Conservation (phyloP, 176 grass and related monocot genomes). For the Paspalum vaginatum region DNA sequence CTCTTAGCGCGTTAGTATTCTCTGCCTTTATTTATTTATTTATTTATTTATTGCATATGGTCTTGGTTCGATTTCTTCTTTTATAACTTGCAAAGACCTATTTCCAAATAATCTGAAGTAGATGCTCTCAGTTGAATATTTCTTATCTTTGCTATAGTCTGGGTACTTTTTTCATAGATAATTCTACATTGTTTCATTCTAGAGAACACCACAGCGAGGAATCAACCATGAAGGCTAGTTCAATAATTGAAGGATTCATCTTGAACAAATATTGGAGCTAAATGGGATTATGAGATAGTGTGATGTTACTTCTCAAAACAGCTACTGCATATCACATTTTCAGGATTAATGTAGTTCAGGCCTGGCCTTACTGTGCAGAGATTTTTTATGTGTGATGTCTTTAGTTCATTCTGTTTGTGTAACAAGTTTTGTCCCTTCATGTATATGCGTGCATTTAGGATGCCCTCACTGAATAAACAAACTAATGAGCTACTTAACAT, state of each 20-base stretch:
- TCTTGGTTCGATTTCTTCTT: constrained; percentile 8
- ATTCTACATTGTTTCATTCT: constrained; percentile 14
- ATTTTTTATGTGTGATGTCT: neutral
- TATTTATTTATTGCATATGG: neutral
- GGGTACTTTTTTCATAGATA: constrained; percentile 20
- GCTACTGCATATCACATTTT: neutral
- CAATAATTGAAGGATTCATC: neutral
- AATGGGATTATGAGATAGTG: constrained; percentile 1
- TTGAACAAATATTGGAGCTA: neutral
- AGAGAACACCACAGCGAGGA: neutral
- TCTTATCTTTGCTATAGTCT: neutral
- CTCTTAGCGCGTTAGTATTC: constrained; percentile 95
- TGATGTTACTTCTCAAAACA: constrained; percentile 21
- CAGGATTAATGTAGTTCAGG: constrained; percentile 7
- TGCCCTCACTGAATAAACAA: neutral
- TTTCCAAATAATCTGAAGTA: constrained; percentile 2
- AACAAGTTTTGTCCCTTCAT: neutral
- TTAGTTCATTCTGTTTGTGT: neutral
- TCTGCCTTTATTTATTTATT: constrained; percentile 26
- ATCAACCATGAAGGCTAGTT: constrained; percentile 10
- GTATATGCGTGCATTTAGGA: neutral
- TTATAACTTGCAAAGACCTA: neutral
- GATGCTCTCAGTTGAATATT: neutral
- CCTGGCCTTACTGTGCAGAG: neutral
- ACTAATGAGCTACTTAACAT: neutral